phyloP scores from a whole-genome alignment of 768 basidiomycete species.

The Suillus brevipes region DNA sequence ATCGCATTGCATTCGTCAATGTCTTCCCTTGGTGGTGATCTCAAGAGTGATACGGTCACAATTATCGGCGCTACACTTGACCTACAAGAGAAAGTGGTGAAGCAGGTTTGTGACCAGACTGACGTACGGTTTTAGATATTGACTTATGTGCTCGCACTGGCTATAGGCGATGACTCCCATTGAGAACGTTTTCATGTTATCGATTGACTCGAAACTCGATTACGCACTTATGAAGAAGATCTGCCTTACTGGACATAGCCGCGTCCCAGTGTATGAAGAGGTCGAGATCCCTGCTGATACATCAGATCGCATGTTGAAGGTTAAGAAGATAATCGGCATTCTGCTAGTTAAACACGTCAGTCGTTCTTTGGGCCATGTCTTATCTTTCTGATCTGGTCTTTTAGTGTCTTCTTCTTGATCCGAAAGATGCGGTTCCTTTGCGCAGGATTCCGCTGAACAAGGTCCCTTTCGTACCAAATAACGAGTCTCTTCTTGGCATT shows the following conservation, averaged over 20 bases:
- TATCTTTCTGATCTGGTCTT: background rate
- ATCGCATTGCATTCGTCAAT: conserved; percentile 84
- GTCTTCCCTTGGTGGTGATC: conserved; percentile 78
- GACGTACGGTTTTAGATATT: background rate
- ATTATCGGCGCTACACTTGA: conserved; percentile 91
- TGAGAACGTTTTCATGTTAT: conserved; percentile 81
- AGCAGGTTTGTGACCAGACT: conserved; percentile 42
- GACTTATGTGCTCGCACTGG: background rate
- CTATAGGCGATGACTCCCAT: conserved; percentile 80
- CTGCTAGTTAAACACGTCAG: conserved; percentile 77
- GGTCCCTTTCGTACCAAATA: conserved; percentile 83
- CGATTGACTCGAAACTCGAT: conserved; percentile 80
- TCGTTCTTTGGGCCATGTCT: background rate
- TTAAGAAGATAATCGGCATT: conserved; percentile 84
- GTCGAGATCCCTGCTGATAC: conserved; percentile 54
- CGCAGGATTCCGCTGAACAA: conserved; percentile 84
- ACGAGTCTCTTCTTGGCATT: conserved; percentile 81
- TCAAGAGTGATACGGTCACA: conserved; percentile 82
- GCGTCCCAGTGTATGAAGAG: conserved; percentile 82
- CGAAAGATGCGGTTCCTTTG: conserved; percentile 83
- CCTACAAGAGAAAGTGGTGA: conserved; percentile 82
- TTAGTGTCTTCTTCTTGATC: conserved; percentile 79
- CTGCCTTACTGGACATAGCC: conserved; percentile 77
- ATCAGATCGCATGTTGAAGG: conserved; percentile 44
- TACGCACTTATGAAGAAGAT: conserved; percentile 77